Percentiles rank a stretch among this genome's conserved stretches.
Conservation (phyloP, 2,329 filamentous ascomycete species). For the Pseudovirgaria hyperparasitica region DNA sequence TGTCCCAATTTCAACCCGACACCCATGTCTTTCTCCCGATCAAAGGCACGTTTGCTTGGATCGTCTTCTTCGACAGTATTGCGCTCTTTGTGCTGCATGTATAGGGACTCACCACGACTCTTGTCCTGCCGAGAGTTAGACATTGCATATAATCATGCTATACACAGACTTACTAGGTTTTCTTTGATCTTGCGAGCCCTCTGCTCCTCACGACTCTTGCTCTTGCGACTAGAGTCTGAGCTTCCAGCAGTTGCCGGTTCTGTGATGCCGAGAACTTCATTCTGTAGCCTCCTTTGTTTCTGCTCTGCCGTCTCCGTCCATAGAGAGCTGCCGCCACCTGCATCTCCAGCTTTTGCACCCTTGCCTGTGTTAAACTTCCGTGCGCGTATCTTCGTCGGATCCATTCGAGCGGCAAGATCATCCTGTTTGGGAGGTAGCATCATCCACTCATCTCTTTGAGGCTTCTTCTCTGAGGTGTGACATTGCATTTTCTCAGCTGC, state of each 20-base stretch:
- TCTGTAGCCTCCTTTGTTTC: conserved; percentile 66
- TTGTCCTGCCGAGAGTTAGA: conserved; percentile 31
- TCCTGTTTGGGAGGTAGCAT: conserved; percentile 37
- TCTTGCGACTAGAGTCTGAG: conserved; percentile 13
- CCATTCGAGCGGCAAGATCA: conserved; percentile 46
- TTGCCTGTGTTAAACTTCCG: conserved; percentile 71
- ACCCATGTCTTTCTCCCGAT: conserved; percentile 88
- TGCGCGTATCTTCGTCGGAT: conserved; percentile 71
- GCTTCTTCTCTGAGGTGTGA: conserved; percentile 31
- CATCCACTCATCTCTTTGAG: conserved; percentile 61
- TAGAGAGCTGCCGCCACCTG: conserved; percentile 34
- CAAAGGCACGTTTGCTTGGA: conserved; percentile 77
- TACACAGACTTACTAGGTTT: conserved; percentile 27
- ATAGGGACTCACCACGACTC: conserved; percentile 29
- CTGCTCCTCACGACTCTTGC: conserved; percentile 25
- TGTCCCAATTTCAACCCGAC: conserved; percentile 58
- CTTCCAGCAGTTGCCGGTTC: conserved; percentile 23
- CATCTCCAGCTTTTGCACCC: conserved; percentile 33
- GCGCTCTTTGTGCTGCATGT: conserved; percentile 33
- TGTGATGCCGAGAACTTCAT: conserved; percentile 67
- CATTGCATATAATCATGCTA: conserved; percentile 1
- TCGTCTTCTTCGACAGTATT: conserved; percentile 62
- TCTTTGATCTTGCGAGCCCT: conserved; percentile 41
- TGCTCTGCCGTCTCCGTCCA: conserved; percentile 92
- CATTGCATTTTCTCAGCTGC: too few relatives aligned